A percentile compares a stretch with the other conserved stretches of the same genome.
phyloP scores from a whole-genome alignment of 1,284 basidiomycete genomes.

The Boletellus deceptivus region DNA sequence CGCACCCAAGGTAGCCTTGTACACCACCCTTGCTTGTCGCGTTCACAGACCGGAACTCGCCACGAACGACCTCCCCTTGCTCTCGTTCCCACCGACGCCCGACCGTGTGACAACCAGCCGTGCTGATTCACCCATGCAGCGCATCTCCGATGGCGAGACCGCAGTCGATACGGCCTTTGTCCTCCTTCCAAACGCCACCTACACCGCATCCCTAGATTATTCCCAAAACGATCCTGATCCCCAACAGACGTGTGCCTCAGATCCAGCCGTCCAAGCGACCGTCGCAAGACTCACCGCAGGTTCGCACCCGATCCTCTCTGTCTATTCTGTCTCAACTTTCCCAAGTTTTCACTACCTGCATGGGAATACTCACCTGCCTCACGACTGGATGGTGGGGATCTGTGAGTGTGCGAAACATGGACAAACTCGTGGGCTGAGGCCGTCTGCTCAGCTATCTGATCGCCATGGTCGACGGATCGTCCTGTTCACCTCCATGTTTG shows the following conservation, averaged over 20 bases:
- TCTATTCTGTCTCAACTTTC: conserved; percentile 9
- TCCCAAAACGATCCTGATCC: neutral
- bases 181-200: neutral
- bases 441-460: conserved; percentile 64
- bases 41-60: conserved; percentile 53
- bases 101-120: neutral
- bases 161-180: neutral
- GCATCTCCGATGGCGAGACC: neutral
- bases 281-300: conserved; percentile 68
- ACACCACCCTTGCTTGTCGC: conserved; percentile 53
- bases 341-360: conserved; percentile 59
- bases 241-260: conserved; percentile 54
- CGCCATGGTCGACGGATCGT: conserved; percentile 70
- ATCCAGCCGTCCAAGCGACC: conserved; percentile 71
- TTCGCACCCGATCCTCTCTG: conserved; percentile 26
- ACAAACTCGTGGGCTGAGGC: neutral
- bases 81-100: neutral
- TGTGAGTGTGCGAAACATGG: conserved; percentile 26
- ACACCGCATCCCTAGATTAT: neutral
- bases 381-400: conserved; percentile 87
- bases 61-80: neutral
- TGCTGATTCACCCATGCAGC: neutral
- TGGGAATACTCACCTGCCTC: conserved; percentile 69
- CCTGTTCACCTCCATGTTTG: conserved; percentile 60
- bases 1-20: conserved; percentile 62